Base-by-base conservation (phyloP, 2,329 filamentous ascomycete species). In the Colletotrichum filicis region DNA sequence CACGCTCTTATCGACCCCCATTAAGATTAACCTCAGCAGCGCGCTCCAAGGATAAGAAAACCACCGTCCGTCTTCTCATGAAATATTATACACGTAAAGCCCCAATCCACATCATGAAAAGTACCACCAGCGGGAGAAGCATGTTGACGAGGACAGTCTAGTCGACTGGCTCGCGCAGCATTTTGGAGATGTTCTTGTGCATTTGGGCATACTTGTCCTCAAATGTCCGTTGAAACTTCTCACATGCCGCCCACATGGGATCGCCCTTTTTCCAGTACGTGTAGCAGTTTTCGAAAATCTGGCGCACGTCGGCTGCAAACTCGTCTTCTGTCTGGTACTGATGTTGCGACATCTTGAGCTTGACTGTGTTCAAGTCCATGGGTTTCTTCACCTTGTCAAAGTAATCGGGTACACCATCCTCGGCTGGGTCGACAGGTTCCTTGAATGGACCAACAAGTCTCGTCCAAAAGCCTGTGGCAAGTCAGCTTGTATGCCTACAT, bases 251-350 rank as follows among this genome's bases (percentile, higher is more conserved):
- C 82, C 86, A 91, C 82, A 92, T 90, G 0, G 85, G 84, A 62
- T 90, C 87, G 30, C 84, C 84, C 74, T 85, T 85, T 60, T 83
- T 87, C 88, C 90, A 92, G 80, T 92, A 92, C n/a, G 85, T 87
- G 79, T 89, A 91, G 79, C 89, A 92, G 79, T 92, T 92, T 30
- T 85, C 81, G 71, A 92, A 92, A 46, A 92, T 92, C 77, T 90
- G 88, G 7, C 88, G 86, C 77, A 92, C 86, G 79, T 92, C 90
- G 3, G 79, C 80, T 49, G 86, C 79, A 75, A 92, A 92, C 65
- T 90, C 87, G 4, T 86, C 83, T 8, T 89, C 85, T 62, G 81
- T 83, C 3, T 70, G 77, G 78, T 92, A 92, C 76, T 87, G 85
- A 24, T 79, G 80, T 16, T 80, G 78, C 67, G 91, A 87, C 87